Evolutionary conservation across 1,139 yeast species (phyloP).

Genomic region (Hemisphaericaspora xylofermentans): DNA sequence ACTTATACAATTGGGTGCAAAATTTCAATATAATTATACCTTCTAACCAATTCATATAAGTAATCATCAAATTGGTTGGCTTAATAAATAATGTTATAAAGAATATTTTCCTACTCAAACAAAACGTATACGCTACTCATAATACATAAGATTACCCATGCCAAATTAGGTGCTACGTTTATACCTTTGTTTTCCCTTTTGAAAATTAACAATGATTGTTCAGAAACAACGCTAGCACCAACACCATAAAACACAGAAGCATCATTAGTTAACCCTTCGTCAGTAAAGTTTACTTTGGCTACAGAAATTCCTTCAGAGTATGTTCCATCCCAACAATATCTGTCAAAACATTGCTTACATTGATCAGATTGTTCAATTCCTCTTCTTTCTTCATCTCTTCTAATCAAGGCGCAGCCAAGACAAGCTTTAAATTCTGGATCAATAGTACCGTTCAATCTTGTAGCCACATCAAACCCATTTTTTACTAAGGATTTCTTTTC

Average conservation of each 20-base stretch:
- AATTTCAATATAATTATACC: no score
- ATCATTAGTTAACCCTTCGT: conserved; percentile 28
- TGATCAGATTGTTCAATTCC: conserved; percentile 37
- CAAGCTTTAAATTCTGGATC: conserved; percentile 39
- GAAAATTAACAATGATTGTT: neutral
- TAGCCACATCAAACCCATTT: conserved; percentile 37
- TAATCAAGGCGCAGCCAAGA: conserved; percentile 42
- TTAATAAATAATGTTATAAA: no score
- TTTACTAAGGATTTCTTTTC: conserved; percentile 37
- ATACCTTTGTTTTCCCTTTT: neutral
- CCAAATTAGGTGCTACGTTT: no score
- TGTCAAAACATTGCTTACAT: conserved; percentile 35
- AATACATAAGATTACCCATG: no score
- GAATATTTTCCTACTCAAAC: no score
- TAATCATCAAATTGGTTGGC: no score
- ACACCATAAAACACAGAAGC: conserved; percentile 13
- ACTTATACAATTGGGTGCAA: no score
- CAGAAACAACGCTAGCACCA: neutral
- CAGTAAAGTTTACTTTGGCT: conserved; percentile 26
- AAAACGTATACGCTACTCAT: neutral
- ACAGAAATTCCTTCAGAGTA: conserved; percentile 11
- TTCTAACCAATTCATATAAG: no score
- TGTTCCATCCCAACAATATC: conserved; percentile 43
- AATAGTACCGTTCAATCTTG: conserved; percentile 32
- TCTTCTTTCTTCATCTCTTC: conserved; percentile 41